Conservation (phyloP, 768 basidiomycete species). For the Psilocybe tampanensis region DNA sequence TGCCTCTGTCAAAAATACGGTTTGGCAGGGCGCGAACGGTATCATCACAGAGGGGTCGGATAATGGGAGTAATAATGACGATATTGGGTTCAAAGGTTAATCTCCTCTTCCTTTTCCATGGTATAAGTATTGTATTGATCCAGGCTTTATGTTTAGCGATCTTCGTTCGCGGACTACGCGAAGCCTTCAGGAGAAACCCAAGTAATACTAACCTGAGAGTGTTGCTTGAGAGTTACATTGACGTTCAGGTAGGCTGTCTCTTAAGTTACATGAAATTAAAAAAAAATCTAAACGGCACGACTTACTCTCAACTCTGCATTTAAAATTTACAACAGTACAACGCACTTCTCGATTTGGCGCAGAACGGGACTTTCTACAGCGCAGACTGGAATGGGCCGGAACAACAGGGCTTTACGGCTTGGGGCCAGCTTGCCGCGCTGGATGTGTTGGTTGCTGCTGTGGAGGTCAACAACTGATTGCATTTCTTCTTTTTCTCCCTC, state of each 20-base stretch:
- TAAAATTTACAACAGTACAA: slow-evolving; percentile 39
- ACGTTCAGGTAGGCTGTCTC: slow-evolving; percentile 45
- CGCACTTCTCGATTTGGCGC: slow-evolving; percentile 50
- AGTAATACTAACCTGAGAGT: slow-evolving; percentile 38
- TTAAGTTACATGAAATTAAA: too few relatives aligned
- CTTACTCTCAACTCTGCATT: too few relatives aligned
- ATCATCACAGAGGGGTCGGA: slow-evolving; percentile 55
- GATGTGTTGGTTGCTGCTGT: slow-evolving; percentile 45
- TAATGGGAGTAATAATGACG: slow-evolving; percentile 42
- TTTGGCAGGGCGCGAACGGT: slow-evolving; percentile 51
- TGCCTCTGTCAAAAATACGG: slow-evolving; percentile 43
- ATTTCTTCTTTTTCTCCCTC: too few relatives aligned
- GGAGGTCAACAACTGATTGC: slow-evolving; percentile 14
- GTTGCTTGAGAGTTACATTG: slow-evolving; percentile 49
- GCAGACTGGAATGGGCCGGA: slow-evolving; percentile 49
- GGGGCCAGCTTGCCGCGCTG: slow-evolving; percentile 52
- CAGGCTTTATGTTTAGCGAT: slow-evolving; percentile 31
- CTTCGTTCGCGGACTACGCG: slow-evolving; percentile 49
- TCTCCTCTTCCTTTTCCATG: background rate
- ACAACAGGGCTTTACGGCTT: slow-evolving; percentile 44
- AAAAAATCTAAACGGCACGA: too few relatives aligned
- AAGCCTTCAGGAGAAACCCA: slow-evolving; percentile 43
- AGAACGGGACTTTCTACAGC: slow-evolving; percentile 44
- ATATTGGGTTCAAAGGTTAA: slow-evolving; percentile 54
- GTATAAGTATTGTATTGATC: background rate